Percentiles rank a stretch among this genome's conserved stretches.
These are phyloP conservation scores for Eustoma russellianum DNA, from an alignment of 257 asterid species.

Conservation along the genomic window DNA sequence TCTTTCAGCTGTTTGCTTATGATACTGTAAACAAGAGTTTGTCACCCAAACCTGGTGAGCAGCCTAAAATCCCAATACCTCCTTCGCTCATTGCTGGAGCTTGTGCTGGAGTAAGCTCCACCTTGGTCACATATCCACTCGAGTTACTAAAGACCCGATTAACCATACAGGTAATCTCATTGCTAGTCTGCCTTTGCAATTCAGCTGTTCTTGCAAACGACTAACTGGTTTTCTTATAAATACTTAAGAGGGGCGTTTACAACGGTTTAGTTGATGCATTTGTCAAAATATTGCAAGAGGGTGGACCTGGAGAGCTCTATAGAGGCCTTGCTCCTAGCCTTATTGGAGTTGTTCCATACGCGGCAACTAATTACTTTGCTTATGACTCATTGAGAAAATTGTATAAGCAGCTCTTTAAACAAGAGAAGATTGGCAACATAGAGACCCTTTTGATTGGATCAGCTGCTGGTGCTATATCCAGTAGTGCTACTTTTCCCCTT, in stretches of 20 bases:
- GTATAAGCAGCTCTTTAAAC: constrained; percentile 47
- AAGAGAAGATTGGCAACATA: constrained; percentile 69
- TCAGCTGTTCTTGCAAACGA: not conserved
- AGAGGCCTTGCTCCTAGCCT: constrained; percentile 87
- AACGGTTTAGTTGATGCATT: constrained; percentile 74
- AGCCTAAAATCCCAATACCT: constrained; percentile 55
- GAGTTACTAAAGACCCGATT: constrained; percentile 90
- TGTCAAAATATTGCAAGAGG: constrained; percentile 69
- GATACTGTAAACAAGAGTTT: constrained; percentile 82
- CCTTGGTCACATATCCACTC: constrained; percentile 83
- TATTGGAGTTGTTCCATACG: constrained; percentile 86
- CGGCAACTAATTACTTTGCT: constrained; percentile 82
- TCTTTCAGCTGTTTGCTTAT: constrained; percentile 64
- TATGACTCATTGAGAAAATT: constrained; percentile 65
- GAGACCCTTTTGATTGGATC: constrained; percentile 90
- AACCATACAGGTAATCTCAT: constrained; percentile 64
- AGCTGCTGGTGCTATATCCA: constrained; percentile 85
- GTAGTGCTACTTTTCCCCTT: constrained; percentile 85
- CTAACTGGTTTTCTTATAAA: constrained; percentile 3
- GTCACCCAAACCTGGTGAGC: constrained; percentile 60
- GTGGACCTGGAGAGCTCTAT: constrained; percentile 82
- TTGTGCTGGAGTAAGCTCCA: constrained; percentile 93
- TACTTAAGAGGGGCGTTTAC: constrained; percentile 65
- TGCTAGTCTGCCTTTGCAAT: not conserved
- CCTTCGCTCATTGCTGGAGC: constrained; percentile 92